These are phyloP conservation scores for Chloranthus sessilifolius DNA, from an alignment of 164 flowering plant genomes.

Conservation along the genomic window DNA sequence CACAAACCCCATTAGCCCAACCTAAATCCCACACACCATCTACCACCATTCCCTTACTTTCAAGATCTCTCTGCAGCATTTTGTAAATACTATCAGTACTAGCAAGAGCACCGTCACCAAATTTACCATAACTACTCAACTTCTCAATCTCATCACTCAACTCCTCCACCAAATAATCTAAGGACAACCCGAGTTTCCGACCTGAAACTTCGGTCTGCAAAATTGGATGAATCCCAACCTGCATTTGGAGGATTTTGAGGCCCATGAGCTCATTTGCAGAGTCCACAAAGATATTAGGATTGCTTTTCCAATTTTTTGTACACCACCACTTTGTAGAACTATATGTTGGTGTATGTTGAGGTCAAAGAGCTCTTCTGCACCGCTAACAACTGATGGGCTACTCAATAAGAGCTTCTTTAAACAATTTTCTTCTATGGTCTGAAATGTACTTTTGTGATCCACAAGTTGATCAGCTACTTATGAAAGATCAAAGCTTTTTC, in stretches of 20 bases:
- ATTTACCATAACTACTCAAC: constrained; percentile 29
- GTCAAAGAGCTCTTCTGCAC: constrained; percentile 46
- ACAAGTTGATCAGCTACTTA: constrained; percentile 20
- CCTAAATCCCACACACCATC: constrained; percentile 56
- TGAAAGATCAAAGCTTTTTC: constrained; percentile 4
- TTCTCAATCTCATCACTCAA: constrained; percentile 41
- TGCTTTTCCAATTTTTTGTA: constrained; percentile 10
- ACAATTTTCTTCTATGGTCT: constrained; percentile 6
- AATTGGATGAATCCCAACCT: constrained; percentile 10
- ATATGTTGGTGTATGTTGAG: constrained; percentile 16
- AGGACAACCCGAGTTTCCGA: constrained; percentile 17
- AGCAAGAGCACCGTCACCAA: constrained; percentile 15
- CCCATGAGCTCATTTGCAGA: constrained; percentile 57
- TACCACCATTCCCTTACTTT: constrained; percentile 24
- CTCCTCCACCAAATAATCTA: constrained; percentile 52
- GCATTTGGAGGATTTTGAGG: constrained; percentile 25
- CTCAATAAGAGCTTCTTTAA: constrained; percentile 35
- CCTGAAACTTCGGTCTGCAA: neutral
- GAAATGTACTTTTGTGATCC: neutral
- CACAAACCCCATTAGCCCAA: constrained; percentile 46
- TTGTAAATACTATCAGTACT: constrained; percentile 24
- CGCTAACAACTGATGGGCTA: constrained; percentile 41
- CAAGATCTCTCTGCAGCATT: constrained; percentile 51
- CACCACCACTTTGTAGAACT: constrained; percentile 5
- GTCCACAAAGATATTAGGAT: constrained; percentile 33